Percentiles rank a stretch among this genome's conserved stretches.
Evolutionary conservation across 805 yeast genomes (phyloP).

Genomic region (Huiozyma sinensis): DNA sequence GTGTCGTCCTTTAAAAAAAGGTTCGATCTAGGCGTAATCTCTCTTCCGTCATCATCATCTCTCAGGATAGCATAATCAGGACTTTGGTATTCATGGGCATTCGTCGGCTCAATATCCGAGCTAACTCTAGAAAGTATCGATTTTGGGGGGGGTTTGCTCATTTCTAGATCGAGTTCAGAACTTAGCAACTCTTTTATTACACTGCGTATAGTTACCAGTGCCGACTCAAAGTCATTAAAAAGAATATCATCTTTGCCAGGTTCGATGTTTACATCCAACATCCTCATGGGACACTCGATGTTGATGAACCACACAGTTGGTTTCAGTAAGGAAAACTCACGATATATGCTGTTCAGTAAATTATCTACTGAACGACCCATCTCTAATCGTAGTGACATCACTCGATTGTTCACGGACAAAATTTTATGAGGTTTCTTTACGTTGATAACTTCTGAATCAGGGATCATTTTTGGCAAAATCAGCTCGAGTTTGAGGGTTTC

Average conservation of each 20-base stretch:
- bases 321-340: slow-evolving; percentile 11
- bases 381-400: slow-evolving; percentile 19
- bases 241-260: slow-evolving; percentile 36
- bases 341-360: slow-evolving; percentile 18
- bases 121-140: neutral
- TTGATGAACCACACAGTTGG: slow-evolving; percentile 31
- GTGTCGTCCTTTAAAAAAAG: neutral
- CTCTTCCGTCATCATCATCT: neutral
- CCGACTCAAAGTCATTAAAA: slow-evolving; percentile 14
- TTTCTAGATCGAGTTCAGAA: neutral
- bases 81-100: neutral
- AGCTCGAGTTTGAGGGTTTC: slow-evolving; percentile 8
- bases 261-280: slow-evolving; percentile 34
- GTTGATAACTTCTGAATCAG: slow-evolving; percentile 17
- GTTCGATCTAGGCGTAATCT: neutral
- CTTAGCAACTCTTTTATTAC: slow-evolving; percentile 5
- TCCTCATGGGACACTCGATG: slow-evolving; percentile 13
- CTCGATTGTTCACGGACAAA: slow-evolving; percentile 29
- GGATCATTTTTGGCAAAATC: slow-evolving; percentile 29
- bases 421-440: slow-evolving; percentile 17
- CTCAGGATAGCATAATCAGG: too few relatives aligned
- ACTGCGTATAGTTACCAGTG: slow-evolving; percentile 8
- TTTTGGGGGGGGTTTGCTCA: too few relatives aligned
- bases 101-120: neutral
- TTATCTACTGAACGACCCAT: slow-evolving; percentile 26